phyloP scores from a whole-genome alignment of 1,139 yeast species.

The Lodderomyces margitis region DNA sequence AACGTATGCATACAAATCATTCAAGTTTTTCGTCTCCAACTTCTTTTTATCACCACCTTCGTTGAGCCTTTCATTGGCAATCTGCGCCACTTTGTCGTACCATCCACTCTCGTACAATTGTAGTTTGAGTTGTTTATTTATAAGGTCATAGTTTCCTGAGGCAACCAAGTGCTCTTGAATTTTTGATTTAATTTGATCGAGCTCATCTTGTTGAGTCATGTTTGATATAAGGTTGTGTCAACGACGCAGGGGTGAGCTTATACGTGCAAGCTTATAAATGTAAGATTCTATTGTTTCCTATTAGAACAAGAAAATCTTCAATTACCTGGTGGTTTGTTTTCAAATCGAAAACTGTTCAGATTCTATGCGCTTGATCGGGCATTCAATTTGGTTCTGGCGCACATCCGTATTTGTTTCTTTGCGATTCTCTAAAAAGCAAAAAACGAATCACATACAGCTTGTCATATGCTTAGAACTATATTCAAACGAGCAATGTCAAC shows the following conservation, averaged over 20 bases:
- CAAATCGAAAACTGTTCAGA: no score
- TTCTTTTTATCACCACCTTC: conserved; percentile 30
- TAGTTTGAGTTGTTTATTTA: conserved; percentile 59
- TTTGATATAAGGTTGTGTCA: not conserved
- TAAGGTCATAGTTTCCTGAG: conserved; percentile 76
- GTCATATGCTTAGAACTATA: conserved; percentile 6
- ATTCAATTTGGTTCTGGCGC: no score
- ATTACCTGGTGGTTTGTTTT: no score
- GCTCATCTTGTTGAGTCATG: conserved; percentile 20
- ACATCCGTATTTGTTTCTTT: not conserved
- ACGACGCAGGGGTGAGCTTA: no score
- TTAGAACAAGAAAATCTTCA: no score
- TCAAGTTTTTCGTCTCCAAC: conserved; percentile 24
- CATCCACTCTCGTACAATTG: conserved; percentile 78
- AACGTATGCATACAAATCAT: conserved; percentile 49
- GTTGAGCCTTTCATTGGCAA: conserved; percentile 46
- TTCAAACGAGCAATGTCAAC: conserved; percentile 15
- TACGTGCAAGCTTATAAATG: no score
- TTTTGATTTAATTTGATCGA: conserved; percentile 55
- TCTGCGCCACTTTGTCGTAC: conserved; percentile 69
- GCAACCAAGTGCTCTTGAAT: conserved; percentile 70
- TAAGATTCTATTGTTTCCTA: no score
- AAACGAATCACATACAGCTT: not conserved
- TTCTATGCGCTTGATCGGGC: no score
- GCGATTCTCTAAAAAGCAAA: conserved; percentile 2